phyloP scores from a whole-genome alignment of 202 grass and related monocot species.

The Panicum hallii region DNA sequence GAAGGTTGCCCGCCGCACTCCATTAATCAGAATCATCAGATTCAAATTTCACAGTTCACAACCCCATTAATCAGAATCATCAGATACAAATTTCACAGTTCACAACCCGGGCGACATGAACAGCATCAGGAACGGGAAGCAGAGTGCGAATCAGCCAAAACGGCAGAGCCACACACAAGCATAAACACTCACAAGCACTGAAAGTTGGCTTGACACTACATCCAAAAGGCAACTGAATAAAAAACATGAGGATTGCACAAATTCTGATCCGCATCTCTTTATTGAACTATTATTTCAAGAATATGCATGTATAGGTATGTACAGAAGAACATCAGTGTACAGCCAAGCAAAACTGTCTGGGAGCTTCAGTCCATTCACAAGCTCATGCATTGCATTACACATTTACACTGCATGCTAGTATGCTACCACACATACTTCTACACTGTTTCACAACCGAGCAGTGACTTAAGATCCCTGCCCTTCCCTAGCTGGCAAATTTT shows the following conservation, averaged over 20 bases:
- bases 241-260: not conserved
- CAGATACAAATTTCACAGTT: too few relatives aligned
- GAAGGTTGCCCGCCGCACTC: not conserved
- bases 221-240: not conserved
- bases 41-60: too few relatives aligned
- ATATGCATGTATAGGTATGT: slow-evolving; percentile 25
- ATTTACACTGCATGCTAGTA: not conserved
- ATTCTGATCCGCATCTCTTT: not conserved
- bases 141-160: not conserved
- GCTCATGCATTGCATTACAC: not conserved
- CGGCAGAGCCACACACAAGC: not conserved
- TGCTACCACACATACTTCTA: not conserved
- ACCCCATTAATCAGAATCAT: too few relatives aligned
- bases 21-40: not conserved
- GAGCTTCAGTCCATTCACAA: slow-evolving; percentile 1
- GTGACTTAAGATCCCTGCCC: not conserved
- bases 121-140: not conserved
- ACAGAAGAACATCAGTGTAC: slow-evolving; percentile 26
- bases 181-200: not conserved
- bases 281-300: slow-evolving; percentile 27
- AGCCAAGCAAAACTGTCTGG: not conserved
- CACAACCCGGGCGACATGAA: not conserved
- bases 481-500: not conserved
- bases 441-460: not conserved
- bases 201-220: not conserved